phyloP scores from a whole-genome alignment of 345 rosid species.

The Erysimum cheiranthoides region DNA sequence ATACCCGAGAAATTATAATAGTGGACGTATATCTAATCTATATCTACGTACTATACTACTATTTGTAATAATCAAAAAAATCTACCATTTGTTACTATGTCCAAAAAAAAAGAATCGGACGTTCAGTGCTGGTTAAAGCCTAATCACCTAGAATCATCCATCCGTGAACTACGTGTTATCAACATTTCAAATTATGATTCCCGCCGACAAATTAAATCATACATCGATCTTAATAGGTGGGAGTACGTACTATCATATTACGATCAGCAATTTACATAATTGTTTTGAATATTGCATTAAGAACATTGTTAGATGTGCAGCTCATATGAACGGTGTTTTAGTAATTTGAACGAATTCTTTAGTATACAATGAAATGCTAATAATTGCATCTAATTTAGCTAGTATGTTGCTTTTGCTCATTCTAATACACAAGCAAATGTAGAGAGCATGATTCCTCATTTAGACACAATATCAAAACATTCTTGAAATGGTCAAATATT shows the following conservation, averaged over 20 bases:
- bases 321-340: background rate
- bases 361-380: background rate
- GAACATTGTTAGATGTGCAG: background rate
- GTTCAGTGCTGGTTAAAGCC: too few relatives aligned
- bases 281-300: background rate
- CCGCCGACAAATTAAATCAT: background rate
- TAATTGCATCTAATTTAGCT: background rate
- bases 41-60: too few relatives aligned
- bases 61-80: too few relatives aligned
- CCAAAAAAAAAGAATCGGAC: too few relatives aligned
- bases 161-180: background rate
- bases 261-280: background rate
- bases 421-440: background rate
- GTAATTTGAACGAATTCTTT: background rate
- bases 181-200: background rate
- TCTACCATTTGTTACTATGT: too few relatives aligned
- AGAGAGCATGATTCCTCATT: slow-evolving; percentile 16
- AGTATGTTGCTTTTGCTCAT: background rate
- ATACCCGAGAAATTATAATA: background rate
- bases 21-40: too few relatives aligned
- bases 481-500: slow-evolving; percentile 25
- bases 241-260: background rate
- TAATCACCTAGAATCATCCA: background rate
- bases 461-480: slow-evolving; percentile 9
- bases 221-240: background rate